Evolutionary conservation across 306 rosid genomes (phyloP).

Genomic region (Malus asiatica): DNA sequence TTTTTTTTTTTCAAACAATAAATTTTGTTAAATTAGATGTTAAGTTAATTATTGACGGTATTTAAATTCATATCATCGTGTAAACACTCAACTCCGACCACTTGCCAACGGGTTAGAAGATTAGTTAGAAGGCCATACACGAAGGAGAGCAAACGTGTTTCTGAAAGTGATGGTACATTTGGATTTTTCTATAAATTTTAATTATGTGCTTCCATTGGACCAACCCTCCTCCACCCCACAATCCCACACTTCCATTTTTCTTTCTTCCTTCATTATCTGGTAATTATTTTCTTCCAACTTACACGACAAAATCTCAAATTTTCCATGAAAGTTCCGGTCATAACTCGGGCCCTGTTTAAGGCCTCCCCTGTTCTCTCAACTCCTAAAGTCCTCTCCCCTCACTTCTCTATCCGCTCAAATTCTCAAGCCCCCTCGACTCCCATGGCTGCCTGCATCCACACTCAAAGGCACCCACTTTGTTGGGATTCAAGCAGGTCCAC

Average conservation of each 20-base stretch:
- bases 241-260: neutral
- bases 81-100: too few relatives aligned
- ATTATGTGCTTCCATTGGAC: neutral
- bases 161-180: neutral
- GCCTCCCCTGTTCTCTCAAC: conserved; percentile 6
- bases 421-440: conserved; percentile 8
- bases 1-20: too few relatives aligned
- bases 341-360: neutral
- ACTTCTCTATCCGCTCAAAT: conserved; percentile 6
- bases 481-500: conserved; percentile 34
- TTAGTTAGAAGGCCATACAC: neutral
- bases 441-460: conserved; percentile 52
- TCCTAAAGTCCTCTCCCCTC: conserved; percentile 11
- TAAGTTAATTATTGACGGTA: too few relatives aligned
- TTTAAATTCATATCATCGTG: too few relatives aligned
- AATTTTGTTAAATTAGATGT: too few relatives aligned
- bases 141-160: neutral
- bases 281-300: neutral
- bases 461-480: conserved; percentile 29
- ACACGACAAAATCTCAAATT: conserved; percentile 8
- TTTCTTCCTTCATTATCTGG: neutral
- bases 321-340: conserved; percentile 11
- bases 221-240: neutral
- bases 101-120: too few relatives aligned
- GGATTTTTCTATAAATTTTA: neutral